These are phyloP conservation scores for Spathaspora sp. DNA, from an alignment of 805 yeast genomes.

Conservation along the genomic window DNA sequence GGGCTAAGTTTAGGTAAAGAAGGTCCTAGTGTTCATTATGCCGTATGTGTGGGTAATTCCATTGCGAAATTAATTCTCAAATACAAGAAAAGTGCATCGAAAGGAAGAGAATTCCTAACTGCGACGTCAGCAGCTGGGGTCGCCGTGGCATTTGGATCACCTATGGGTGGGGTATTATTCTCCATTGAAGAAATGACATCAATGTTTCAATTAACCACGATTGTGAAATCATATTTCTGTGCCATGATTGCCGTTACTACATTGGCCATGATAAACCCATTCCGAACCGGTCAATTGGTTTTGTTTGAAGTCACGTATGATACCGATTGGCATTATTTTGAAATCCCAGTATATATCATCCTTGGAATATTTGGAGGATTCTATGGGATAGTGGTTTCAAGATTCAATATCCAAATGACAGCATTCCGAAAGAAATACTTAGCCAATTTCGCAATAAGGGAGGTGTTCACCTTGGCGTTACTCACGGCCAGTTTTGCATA, in stretches of 20 bases:
- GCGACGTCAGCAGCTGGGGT: conserved; percentile 98
- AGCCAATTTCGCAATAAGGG: conserved; percentile 56
- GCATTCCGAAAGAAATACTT: conserved; percentile 73
- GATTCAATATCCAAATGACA: conserved; percentile 71
- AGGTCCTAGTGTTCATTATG: conserved; percentile 97
- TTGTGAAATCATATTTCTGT: conserved; percentile 91
- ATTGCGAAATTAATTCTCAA: conserved; percentile 52
- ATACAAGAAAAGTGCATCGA: conserved; percentile 44
- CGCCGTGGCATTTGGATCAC: conserved; percentile 96
- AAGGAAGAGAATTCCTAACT: conserved; percentile 59
- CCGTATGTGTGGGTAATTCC: conserved; percentile 92
- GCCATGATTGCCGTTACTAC: conserved; percentile 84
- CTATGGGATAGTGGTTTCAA: conserved; percentile 76
- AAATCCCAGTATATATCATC: conserved; percentile 72
- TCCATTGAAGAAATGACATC: conserved; percentile 87
- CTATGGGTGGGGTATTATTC: conserved; percentile 94
- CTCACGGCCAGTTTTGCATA: conserved; percentile 77
- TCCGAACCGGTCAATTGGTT: conserved; percentile 91
- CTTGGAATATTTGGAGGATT: conserved; percentile 90
- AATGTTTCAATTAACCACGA: conserved; percentile 67
- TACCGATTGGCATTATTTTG: conserved; percentile 81
- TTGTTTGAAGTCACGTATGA: conserved; percentile 89
- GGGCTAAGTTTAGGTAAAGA: conserved; percentile 95
- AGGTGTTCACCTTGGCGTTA: conserved; percentile 63
- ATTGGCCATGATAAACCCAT: conserved; percentile 80